phyloP scores from a whole-genome alignment of 306 rosid genomes.

The Fagus crenata region DNA sequence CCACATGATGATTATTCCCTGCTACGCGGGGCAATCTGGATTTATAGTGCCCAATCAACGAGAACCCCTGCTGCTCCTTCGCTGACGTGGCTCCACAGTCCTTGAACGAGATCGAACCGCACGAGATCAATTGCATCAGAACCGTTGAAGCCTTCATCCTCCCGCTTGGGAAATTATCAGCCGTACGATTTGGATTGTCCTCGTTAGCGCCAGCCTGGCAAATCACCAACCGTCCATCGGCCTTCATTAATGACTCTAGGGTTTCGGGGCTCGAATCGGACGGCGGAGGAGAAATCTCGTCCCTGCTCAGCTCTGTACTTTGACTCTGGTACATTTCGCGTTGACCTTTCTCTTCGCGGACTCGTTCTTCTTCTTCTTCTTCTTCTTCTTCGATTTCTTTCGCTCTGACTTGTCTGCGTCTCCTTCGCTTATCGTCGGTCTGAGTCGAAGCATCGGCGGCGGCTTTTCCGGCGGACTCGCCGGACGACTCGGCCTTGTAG shows the following conservation, averaged over 20 bases:
- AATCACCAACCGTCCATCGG: slow-evolving; percentile 63
- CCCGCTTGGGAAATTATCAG: slow-evolving; percentile 51
- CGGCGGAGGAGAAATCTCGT: slow-evolving; percentile 98
- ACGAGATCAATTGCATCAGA: slow-evolving; percentile 71
- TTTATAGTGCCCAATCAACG: slow-evolving; percentile 63
- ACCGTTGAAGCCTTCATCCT: slow-evolving; percentile 78
- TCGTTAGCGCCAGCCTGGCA: slow-evolving; percentile 20
- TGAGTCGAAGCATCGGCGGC: slow-evolving; percentile 92
- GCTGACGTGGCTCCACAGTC: slow-evolving; percentile 50
- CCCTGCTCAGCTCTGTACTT: slow-evolving; percentile 75
- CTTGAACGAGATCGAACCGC: slow-evolving; percentile 86
- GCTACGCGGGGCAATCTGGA: slow-evolving; percentile 57
- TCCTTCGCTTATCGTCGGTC: slow-evolving; percentile 77
- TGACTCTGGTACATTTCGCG: slow-evolving; percentile 34
- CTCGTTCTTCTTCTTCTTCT: slow-evolving; percentile 20
- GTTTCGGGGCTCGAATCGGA: slow-evolving; percentile 97
- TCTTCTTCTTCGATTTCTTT: slow-evolving; percentile 37
- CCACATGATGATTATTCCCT: slow-evolving; percentile 35
- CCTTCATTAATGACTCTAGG: slow-evolving; percentile 77
- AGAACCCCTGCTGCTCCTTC: slow-evolving; percentile 63
- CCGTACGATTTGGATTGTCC: slow-evolving; percentile 42
- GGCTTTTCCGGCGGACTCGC: slow-evolving; percentile 60
- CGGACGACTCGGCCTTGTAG: slow-evolving; percentile 72
- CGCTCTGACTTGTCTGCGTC: slow-evolving; percentile 52
- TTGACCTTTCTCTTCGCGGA: slow-evolving; percentile 13